Evolutionary conservation across 2,329 filamentous ascomycete species (phyloP).

Genomic region (Pseudogymnoascus sp.): DNA sequence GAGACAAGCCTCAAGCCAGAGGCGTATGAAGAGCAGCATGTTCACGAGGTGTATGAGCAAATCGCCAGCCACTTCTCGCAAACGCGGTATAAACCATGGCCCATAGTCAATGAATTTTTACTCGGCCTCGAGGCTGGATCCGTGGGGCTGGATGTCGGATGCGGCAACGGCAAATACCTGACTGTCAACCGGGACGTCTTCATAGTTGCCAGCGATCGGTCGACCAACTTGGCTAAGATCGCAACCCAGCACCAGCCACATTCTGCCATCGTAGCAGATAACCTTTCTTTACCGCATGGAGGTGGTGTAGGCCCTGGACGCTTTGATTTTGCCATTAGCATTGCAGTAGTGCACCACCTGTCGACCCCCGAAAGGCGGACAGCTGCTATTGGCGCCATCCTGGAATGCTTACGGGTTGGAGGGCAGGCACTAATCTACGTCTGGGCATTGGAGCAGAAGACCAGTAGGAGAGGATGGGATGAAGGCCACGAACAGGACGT

Average conservation of each 20-base stretch:
- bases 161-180: slow-evolving; percentile 95
- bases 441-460: slow-evolving; percentile 90
- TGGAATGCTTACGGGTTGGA: slow-evolving; percentile 53
- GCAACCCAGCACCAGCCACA: slow-evolving; percentile 46
- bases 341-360: slow-evolving; percentile 90
- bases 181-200: slow-evolving; percentile 69
- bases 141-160: slow-evolving; percentile 84
- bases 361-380: slow-evolving; percentile 68
- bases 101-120: slow-evolving; percentile 77
- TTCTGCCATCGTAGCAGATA: slow-evolving; percentile 72
- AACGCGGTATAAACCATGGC: slow-evolving; percentile 81
- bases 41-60: slow-evolving; percentile 85
- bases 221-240: slow-evolving; percentile 47
- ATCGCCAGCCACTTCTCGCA: slow-evolving; percentile 80
- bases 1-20: slow-evolving; percentile 33
- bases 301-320: slow-evolving; percentile 23
- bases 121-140: slow-evolving; percentile 57
- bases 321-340: slow-evolving; percentile 87
- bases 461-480: slow-evolving; percentile 82
- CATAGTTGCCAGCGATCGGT: slow-evolving; percentile 81
- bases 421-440: slow-evolving; percentile 79
- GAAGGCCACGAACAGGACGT: slow-evolving; percentile 79
- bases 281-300: slow-evolving; percentile 69
- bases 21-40: slow-evolving; percentile 75
- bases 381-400: slow-evolving; percentile 63